Evolutionary conservation across 495 filamentous ascomycete genomes (phyloP), one percentile per base, ranked within the genome.

Genomic region (Neurospora terricola): DNA sequence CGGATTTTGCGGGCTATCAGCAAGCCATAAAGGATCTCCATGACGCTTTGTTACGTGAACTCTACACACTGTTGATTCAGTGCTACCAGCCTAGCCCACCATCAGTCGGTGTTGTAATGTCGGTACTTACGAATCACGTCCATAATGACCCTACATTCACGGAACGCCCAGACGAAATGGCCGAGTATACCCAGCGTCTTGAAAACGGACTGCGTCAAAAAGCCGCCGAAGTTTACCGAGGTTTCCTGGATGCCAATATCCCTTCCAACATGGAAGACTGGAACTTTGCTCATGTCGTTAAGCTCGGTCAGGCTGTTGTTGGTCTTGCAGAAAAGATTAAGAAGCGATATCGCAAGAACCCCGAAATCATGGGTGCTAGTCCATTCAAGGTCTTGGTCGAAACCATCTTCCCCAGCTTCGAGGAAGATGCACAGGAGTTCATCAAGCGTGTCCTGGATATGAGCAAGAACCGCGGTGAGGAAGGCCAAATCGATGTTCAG

Each of bases 11-110:
- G 5, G 81, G 91, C 36, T 93, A 94, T 83, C 92, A 91, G 74
- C 88, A 91, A 75, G 86, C 92, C 27, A 85, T 98, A 2, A 84
- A 87, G 42, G 89, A 89, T 72, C 82, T 98, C 12, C 89, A 98
- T 76, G 94, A 97, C 73, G 90, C 90, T 18, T 81, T 99, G 43
- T 83, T 97, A 69, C 88, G 96, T 62, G 96, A 98, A 74, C 86
- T 99, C 30, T 98, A 92, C 82, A 91, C 93, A 70, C 84, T 91
- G 16, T 85, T 98, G 79, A 91, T 94, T 84, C 90, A 92, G 77
- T 96, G 93, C 76, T 99, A 93, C 80, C 92, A 98, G 72, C 75
- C 86, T n/a, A 97, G 97, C 76, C 88, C 92, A 10, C 93, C 93
- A 4, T 86, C 85, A 38, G 87, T 94, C 42, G 94, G 93, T 18